Conservation (phyloP, 148 eudicot species). For the Dianthus caryophyllus region DNA sequence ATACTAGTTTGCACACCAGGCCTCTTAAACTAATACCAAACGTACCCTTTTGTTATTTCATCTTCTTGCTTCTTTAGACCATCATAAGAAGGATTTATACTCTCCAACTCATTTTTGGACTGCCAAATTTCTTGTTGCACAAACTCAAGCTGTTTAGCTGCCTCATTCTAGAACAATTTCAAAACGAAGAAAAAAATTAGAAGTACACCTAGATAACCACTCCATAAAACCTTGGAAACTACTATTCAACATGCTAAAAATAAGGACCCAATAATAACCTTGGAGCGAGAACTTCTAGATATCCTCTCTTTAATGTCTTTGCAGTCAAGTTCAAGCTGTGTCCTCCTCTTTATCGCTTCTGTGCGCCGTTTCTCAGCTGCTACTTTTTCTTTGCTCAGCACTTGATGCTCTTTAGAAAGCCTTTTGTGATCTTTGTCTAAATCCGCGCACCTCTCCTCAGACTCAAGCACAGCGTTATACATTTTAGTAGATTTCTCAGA, state of each 20-base stretch:
- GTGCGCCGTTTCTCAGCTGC: slow-evolving; percentile 59
- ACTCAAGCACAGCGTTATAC: slow-evolving; percentile 66
- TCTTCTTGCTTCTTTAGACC: slow-evolving; percentile 69
- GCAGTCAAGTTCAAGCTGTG: slow-evolving; percentile 83
- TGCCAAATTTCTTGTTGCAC: slow-evolving; percentile 65
- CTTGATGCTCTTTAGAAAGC: slow-evolving; percentile 76
- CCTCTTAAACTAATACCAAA: slow-evolving; percentile 2
- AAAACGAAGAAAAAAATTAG: not conserved
- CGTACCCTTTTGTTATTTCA: slow-evolving; percentile 72
- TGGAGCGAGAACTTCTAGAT: slow-evolving; percentile 45
- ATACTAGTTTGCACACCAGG: not conserved
- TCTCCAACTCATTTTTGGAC: slow-evolving; percentile 56
- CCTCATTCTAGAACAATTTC: slow-evolving; percentile 54
- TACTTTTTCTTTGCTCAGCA: slow-evolving; percentile 73
- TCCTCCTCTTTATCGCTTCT: slow-evolving; percentile 65
- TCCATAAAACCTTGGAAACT: not conserved
- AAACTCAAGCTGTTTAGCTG: slow-evolving; percentile 58
- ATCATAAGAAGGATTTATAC: slow-evolving; percentile 55
- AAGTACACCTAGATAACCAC: not conserved
- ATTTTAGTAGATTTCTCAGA: slow-evolving; percentile 66
- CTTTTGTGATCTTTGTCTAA: slow-evolving; percentile 72
- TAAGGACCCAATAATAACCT: slow-evolving; percentile 36
- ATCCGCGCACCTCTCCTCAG: slow-evolving; percentile 77
- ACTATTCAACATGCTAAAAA: not conserved
- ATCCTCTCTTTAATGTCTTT: slow-evolving; percentile 76